phyloP scores from a whole-genome alignment of 495 filamentous ascomycete species.

The Letharia columbiana region DNA sequence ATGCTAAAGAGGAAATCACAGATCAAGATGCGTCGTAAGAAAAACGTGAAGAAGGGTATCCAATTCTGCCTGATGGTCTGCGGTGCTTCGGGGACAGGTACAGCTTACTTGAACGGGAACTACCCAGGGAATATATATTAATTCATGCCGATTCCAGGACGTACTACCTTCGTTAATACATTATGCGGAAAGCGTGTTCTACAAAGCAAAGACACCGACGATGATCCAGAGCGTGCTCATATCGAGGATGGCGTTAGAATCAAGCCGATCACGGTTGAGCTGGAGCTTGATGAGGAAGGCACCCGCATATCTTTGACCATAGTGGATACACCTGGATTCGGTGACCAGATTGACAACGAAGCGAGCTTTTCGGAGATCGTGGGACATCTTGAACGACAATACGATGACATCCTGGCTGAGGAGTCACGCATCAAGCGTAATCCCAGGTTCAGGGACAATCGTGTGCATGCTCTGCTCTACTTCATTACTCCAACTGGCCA shows the following conservation, averaged over 20 bases:
- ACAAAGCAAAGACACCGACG: conserved; percentile 67
- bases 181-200: conserved; percentile 94
- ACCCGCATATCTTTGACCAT: conserved; percentile 96
- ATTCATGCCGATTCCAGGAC: conserved; percentile 46
- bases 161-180: conserved; percentile 98
- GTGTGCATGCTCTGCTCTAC: conserved; percentile 95
- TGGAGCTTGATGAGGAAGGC: conserved; percentile 95
- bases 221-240: conserved; percentile 75
- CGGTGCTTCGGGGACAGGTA: conserved; percentile 95
- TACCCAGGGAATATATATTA: background rate
- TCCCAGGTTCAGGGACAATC: conserved; percentile 96
- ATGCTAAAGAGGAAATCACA: conserved; percentile 29
- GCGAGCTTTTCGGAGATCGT: conserved; percentile 96
- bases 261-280: conserved; percentile 95
- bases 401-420: conserved; percentile 97
- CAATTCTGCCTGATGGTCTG: conserved; percentile 99
- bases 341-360: conserved; percentile 99
- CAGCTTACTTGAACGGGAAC: conserved; percentile 31
- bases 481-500: conserved; percentile 98
- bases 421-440: conserved; percentile 99
- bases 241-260: conserved; percentile 95
- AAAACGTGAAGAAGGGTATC: conserved; percentile 99
- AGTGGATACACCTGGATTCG: conserved; percentile 96
- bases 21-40: conserved; percentile 98
- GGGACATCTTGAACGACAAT: conserved; percentile 95